A percentile compares a stretch with the other conserved stretches of the same genome.
Evolutionary conservation across 306 rosid genomes (phyloP).

Genomic region (Lathyrus aphaca): DNA sequence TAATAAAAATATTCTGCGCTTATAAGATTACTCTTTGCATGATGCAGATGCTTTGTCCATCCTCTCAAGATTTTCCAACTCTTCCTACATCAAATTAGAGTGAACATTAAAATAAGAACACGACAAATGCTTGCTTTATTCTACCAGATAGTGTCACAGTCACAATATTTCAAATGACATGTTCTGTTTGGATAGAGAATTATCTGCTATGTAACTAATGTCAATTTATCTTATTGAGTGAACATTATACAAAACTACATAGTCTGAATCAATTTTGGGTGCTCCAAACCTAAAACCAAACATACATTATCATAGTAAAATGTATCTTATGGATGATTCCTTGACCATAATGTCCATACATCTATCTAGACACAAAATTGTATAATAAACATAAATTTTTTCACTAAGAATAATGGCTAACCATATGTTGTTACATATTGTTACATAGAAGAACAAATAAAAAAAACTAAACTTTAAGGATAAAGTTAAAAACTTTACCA

Average conservation of each 20-base stretch:
- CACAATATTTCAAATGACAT: neutral
- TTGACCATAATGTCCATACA: neutral
- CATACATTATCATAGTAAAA: neutral
- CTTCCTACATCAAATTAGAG: slow-evolving; percentile 61
- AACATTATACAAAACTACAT: neutral
- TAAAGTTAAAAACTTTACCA: slow-evolving; percentile 2
- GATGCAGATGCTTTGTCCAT: slow-evolving; percentile 72
- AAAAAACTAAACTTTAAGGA: neutral
- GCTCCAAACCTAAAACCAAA: neutral
- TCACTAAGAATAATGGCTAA: slow-evolving; percentile 10
- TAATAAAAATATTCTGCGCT: neutral
- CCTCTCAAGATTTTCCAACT: slow-evolving; percentile 74
- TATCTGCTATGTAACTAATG: neutral
- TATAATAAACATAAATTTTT: neutral
- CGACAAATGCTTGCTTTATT: neutral
- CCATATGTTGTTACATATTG: neutral
- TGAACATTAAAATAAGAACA: neutral
- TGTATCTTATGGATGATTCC: slow-evolving; percentile 17
- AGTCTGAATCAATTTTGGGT: too few relatives aligned
- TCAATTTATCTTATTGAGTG: neutral
- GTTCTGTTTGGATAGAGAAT: slow-evolving; percentile 8
- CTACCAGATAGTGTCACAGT: too few relatives aligned
- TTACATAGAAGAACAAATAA: neutral
- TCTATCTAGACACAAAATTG: slow-evolving; percentile 21
- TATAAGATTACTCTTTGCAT: slow-evolving; percentile 77